These are phyloP conservation scores for Ophiostoma himal-ulmi DNA, from an alignment of 2,329 filamentous ascomycete species.

Conservation along the genomic window DNA sequence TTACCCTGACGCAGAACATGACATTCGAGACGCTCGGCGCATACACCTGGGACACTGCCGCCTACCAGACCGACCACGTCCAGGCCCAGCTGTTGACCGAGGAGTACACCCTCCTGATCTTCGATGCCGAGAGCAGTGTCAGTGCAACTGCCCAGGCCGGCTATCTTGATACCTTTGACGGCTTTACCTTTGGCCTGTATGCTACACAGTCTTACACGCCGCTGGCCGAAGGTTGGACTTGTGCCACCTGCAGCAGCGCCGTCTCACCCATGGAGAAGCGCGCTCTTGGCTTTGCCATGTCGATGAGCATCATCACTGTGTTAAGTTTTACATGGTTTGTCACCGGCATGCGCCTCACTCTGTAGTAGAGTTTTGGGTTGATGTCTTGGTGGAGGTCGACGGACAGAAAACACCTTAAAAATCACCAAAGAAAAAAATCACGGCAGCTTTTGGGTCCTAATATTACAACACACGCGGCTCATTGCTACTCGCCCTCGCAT, in stretches of 20 bases:
- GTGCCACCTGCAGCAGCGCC: conserved; percentile 53
- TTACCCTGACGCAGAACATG: conserved; percentile 60
- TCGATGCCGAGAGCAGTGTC: conserved; percentile 50
- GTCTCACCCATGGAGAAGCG: conserved; percentile 42
- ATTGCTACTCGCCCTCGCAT: neutral
- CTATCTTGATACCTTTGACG: conserved; percentile 45
- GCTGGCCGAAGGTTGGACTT: conserved; percentile 46
- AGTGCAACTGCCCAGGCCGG: conserved; percentile 49
- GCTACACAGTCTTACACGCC: conserved; percentile 46
- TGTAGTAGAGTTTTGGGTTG: conserved; percentile 20
- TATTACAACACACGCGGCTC: conserved; percentile 2
- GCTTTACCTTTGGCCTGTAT: conserved; percentile 56
- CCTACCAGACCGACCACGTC: conserved; percentile 43
- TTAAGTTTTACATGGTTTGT: conserved; percentile 61
- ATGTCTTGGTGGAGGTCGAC: neutral
- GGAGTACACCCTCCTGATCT: conserved; percentile 57
- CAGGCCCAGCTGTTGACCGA: conserved; percentile 46
- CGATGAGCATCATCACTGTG: conserved; percentile 52
- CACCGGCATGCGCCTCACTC: conserved; percentile 38
- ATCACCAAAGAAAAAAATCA: neutral
- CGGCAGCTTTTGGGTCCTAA: conserved; percentile 9
- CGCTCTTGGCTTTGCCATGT: conserved; percentile 46
- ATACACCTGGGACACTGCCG: conserved; percentile 54
- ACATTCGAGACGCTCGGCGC: conserved; percentile 47
- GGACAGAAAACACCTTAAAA: neutral